Percentiles rank a stretch among this genome's conserved stretches.
These are phyloP conservation scores for Phytophthora sp. DNA, from an alignment of 352 stramenopile species.

Conservation along the genomic window DNA sequence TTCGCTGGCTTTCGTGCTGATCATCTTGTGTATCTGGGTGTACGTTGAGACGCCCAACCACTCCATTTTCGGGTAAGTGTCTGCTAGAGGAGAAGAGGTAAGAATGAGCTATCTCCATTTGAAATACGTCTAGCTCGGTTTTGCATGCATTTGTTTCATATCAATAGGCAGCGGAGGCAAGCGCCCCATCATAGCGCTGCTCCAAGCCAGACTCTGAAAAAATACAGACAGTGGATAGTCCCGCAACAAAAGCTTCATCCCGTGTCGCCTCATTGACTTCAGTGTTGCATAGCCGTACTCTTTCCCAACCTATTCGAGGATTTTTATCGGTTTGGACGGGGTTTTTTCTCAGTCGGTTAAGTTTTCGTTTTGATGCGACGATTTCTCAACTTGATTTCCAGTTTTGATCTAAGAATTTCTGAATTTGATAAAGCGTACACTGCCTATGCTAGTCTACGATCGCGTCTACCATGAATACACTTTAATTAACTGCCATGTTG, in stretches of 20 bases:
- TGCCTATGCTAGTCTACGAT: too few species aligned
- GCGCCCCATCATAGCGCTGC: constrained; percentile 9
- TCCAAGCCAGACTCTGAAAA: constrained; percentile 27
- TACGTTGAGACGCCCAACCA: constrained; percentile 76
- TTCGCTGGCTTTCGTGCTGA: constrained; percentile 67
- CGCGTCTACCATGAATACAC: too few species aligned
- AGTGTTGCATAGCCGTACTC: too few species aligned
- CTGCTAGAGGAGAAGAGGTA: constrained; percentile 15
- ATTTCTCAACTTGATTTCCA: too few species aligned
- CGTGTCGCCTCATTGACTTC: background rate
- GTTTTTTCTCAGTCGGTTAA: too few species aligned
- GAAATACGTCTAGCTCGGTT: constrained; percentile 35
- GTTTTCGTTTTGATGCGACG: too few species aligned
- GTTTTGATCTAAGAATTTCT: too few species aligned
- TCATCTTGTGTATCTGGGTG: constrained; percentile 77
- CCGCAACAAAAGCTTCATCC: constrained; percentile 3
- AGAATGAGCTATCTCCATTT: constrained; percentile 11
- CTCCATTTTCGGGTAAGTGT: constrained; percentile 42
- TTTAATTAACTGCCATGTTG: too few species aligned
- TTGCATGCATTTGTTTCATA: constrained; percentile 46
- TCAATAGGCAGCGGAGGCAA: constrained; percentile 13
- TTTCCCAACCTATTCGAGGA: too few species aligned
- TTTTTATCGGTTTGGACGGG: too few species aligned
- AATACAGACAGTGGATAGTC: constrained; percentile 34
- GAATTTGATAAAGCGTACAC: too few species aligned